These are phyloP conservation scores for Brettanomyces naardenensis DNA, from an alignment of 805 yeast species.

Conservation along the genomic window DNA sequence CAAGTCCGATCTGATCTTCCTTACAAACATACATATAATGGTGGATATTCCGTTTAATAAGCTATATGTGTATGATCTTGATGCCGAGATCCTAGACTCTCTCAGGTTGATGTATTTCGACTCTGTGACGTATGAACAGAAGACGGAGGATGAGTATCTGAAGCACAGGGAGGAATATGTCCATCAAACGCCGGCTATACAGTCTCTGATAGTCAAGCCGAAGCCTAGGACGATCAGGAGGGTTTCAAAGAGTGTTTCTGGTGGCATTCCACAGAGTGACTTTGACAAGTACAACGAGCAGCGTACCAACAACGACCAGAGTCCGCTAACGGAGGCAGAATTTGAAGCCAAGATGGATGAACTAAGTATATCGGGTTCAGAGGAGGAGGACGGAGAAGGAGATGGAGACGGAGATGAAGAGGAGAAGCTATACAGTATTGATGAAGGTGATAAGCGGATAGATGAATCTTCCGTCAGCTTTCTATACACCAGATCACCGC, in stretches of 20 bases:
- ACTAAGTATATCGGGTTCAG: constrained; percentile 53
- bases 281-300: constrained; percentile 39
- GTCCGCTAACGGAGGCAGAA: constrained; percentile 44
- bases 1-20: too few relatives aligned
- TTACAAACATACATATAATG: too few relatives aligned
- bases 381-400: constrained; percentile 4
- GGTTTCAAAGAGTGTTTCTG: not conserved
- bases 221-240: constrained; percentile 3
- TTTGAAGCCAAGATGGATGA: constrained; percentile 48
- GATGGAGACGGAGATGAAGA: constrained; percentile 22
- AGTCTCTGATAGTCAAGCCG: constrained; percentile 9
- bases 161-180: constrained; percentile 7
- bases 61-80: constrained; percentile 42
- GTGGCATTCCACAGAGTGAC: constrained; percentile 6
- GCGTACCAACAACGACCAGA: constrained; percentile 37
- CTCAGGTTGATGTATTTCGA: constrained; percentile 51
- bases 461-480: constrained; percentile 37
- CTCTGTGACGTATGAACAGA: constrained; percentile 31
- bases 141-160: constrained; percentile 13
- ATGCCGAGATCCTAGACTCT: constrained; percentile 32
- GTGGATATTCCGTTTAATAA: constrained; percentile 20
- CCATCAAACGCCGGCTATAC: not conserved
- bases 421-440: not conserved
- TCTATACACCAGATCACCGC: constrained; percentile 66
- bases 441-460: constrained; percentile 9